These are phyloP conservation scores for Coemansia brasiliensis DNA, from an alignment of 192 early-diverging fungal genomes.

Conservation along the genomic window DNA sequence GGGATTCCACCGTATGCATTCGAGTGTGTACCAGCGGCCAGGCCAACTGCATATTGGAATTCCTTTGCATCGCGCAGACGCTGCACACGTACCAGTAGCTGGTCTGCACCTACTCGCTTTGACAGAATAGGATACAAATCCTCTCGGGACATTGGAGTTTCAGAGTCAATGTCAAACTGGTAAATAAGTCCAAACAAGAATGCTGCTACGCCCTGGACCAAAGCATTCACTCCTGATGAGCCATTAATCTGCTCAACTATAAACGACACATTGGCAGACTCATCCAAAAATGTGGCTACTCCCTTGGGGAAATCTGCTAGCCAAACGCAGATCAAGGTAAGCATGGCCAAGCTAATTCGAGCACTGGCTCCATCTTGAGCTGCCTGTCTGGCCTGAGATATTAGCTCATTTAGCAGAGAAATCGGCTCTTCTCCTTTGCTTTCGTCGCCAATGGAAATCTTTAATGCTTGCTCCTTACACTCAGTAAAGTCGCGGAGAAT, in stretches of 20 bases:
- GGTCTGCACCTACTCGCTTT: conserved; percentile 84
- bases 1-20: conserved; percentile 63
- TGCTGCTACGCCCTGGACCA: conserved; percentile 88
- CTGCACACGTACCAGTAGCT: conserved; percentile 79
- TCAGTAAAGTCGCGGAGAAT: conserved; percentile 71
- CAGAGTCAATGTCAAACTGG: conserved; percentile 84
- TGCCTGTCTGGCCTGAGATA: conserved; percentile 62
- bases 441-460: conserved; percentile 73
- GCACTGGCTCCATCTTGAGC: conserved; percentile 64
- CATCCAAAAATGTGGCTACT: conserved; percentile 81
- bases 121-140: conserved; percentile 78
- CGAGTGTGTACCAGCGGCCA: conserved; percentile 64
- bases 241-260: conserved; percentile 89
- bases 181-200: conserved; percentile 83
- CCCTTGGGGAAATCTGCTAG: conserved; percentile 76
- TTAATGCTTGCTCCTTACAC: conserved; percentile 76
- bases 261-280: conserved; percentile 88
- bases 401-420: conserved; percentile 85
- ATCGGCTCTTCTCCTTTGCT: conserved; percentile 75
- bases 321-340: conserved; percentile 85
- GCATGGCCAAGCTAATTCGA: conserved; percentile 73
- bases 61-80: conserved; percentile 81
- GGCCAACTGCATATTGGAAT: conserved; percentile 69
- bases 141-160: conserved; percentile 69
- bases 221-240: conserved; percentile 78